Base-by-base conservation (phyloP, 441 rosid genomes). In the Gossypium trilobum region DNA sequence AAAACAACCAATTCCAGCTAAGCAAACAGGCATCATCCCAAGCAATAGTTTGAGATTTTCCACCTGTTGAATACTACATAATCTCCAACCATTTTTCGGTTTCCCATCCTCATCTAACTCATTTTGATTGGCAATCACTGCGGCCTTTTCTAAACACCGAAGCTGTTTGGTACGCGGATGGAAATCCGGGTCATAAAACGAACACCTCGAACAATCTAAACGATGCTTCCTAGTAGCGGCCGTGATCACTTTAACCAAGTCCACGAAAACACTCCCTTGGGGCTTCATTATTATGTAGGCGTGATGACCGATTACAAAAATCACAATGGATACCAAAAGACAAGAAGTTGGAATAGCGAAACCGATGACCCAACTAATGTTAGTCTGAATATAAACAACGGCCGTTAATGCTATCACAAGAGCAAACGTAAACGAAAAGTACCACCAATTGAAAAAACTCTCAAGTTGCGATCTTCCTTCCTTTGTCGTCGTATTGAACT, bases 381-480 rank as follows among this genome's bases (percentile, higher is more conserved):
- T 77, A 0, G 84, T 82, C 78, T 88, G 89, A 60, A 88, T 68
- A 63, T 87, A 88, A 68, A 85, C 86, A 9, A 88, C 87, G 1
- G 2, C 75, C 2, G 88, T 85, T 36, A 88, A 86, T 14, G 88
- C 87, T n/a, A 85, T 57, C 0, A 84, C 13, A 0, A 85, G 81
- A 1, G 93, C 82, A 7, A 83, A 62, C 0, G 87, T 84, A 79
- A 88, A 88, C 13, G 86, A 80, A 80, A 88, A 87, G 77, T 88
- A 87, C 89, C 89, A 88, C 91, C 91, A 88, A 61, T 88, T 88
- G 86, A 87, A 88, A 83, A 87, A 88, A 72, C 87, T 82, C 68
- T 78, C 81, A 0, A 88, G 69, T 51, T 83, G 88, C 1, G 77
- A 59, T 71, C 78, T 79, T 44, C 93, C 93, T n/a, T 77, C 75